Base-by-base conservation (phyloP, 2,329 filamentous ascomycete genomes). In the Pyrenophora graminea region DNA sequence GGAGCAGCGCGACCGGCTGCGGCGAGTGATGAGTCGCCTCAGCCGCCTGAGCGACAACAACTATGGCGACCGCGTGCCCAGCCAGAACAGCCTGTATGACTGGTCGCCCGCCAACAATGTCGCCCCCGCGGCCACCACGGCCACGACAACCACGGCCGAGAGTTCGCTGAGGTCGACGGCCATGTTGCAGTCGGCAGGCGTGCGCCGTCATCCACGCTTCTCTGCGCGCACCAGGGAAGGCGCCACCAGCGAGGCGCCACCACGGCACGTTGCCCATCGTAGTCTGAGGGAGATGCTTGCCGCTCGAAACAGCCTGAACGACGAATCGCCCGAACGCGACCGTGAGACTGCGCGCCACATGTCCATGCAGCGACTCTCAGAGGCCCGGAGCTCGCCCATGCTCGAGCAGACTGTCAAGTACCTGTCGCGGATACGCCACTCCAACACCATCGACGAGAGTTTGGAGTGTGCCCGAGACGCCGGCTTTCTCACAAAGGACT, bases 371-470 rank as follows among this genome's bases (percentile, higher is more conserved):
- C 64, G 19, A 58, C 31, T 51, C 2, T 45, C 54, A 12, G 50
- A 67, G 15, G 33, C 68, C 3, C 17, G 62, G 6, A 59, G 64
- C 3, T 70, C 72, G 32, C 68, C 72, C 12, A 69, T 74, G 43
- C 66, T 87, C 44, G 82, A 85, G 62, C 80, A 82, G 58, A 80
- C 82, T 1, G 81, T 88, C 61, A 80, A 78, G 60, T 88, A 87
- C 66, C 77, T 88, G 13, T 80, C 83, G 47, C 77, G 79, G 45
- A 73, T 88, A 55, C 81, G 83, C 13, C 76, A 77, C 46, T 82
- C 79, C 25, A 76, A 69, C 47, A 78, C 76, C 10, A 76, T 80
- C 44, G 79, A 84, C 53, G 82, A 85, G 55, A 80, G 80, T 53
- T 69, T 84, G 15, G 76, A 75, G 31, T 76, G 75, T 15, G 82